These are phyloP conservation scores for Phytopythium cucurbitacearum DNA, from an alignment of 352 stramenopile species.

Conservation along the genomic window DNA sequence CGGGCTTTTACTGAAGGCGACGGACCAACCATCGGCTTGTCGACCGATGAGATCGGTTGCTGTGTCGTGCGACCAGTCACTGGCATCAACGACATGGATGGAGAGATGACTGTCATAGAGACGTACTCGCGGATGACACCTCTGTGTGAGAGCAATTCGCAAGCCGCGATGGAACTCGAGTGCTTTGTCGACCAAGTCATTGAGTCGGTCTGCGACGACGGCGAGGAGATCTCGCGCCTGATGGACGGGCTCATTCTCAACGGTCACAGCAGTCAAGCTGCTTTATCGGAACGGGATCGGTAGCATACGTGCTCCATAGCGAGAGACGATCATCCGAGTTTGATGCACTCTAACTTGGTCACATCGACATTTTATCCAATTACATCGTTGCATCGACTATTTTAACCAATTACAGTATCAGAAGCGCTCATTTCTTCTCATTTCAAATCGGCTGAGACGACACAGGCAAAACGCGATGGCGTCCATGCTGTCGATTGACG, in stretches of 20 bases:
- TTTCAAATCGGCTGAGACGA: no score
- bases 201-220: not conserved
- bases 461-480: not conserved
- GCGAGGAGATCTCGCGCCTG: constrained; percentile 2
- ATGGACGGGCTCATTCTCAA: constrained; percentile 1
- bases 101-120: constrained; percentile 17
- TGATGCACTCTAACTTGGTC: no score
- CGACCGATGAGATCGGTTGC: constrained; percentile 29
- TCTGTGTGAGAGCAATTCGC: not conserved
- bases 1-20: constrained; percentile 44
- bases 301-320: no score
- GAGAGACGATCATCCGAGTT: no score
- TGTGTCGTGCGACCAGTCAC: constrained; percentile 11
- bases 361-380: no score
- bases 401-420: no score
- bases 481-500: not conserved
- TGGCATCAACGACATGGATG: not conserved
- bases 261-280: no score
- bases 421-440: no score
- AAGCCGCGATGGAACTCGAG: not conserved
- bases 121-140: constrained; percentile 12
- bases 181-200: constrained; percentile 3
- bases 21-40: constrained; percentile 17
- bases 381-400: no score
- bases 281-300: no score